Percentiles rank a stretch among this genome's conserved stretches.
phyloP scores from a whole-genome alignment of 306 rosid genomes.

The Mimosa pudica region DNA sequence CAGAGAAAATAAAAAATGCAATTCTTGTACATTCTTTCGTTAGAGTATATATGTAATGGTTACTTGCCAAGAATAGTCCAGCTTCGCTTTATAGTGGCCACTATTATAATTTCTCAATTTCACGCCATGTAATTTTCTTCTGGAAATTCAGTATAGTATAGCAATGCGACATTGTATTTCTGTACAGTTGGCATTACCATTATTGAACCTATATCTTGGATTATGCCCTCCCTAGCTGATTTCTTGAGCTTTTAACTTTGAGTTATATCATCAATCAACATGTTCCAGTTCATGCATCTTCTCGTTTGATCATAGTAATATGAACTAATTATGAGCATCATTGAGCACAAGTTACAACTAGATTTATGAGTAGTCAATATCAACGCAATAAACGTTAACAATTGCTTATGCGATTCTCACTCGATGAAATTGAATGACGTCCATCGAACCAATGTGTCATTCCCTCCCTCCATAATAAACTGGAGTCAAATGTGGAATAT shows the following conservation, averaged over 20 bases:
- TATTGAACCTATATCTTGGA: conserved; percentile 38
- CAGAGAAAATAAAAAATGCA: conserved; percentile 36
- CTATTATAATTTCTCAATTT: conserved; percentile 26
- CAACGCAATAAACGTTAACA: too few relatives aligned
- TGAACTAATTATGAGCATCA: not conserved
- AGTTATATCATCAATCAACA: not conserved
- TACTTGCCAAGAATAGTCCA: not conserved
- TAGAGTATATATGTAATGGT: conserved; percentile 23
- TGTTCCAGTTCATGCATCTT: not conserved
- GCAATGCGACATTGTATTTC: conserved; percentile 42
- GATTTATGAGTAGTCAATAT: too few relatives aligned
- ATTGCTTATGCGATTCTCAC: too few relatives aligned
- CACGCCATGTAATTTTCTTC: conserved; percentile 41
- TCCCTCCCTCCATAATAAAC: too few relatives aligned
- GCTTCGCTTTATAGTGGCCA: conserved; percentile 34
- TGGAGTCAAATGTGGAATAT: too few relatives aligned
- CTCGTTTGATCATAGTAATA: not conserved
- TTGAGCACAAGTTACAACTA: too few relatives aligned
- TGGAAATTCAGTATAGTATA: conserved; percentile 43
- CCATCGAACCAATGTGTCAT: too few relatives aligned
- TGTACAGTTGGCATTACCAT: conserved; percentile 52
- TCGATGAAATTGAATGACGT: too few relatives aligned
- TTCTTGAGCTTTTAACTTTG: not conserved
- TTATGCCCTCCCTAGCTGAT: not conserved
- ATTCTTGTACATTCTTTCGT: conserved; percentile 62